Evolutionary conservation across 2,329 filamentous ascomycete genomes (phyloP).

Genomic region (Diplodia scrobiculata): DNA sequence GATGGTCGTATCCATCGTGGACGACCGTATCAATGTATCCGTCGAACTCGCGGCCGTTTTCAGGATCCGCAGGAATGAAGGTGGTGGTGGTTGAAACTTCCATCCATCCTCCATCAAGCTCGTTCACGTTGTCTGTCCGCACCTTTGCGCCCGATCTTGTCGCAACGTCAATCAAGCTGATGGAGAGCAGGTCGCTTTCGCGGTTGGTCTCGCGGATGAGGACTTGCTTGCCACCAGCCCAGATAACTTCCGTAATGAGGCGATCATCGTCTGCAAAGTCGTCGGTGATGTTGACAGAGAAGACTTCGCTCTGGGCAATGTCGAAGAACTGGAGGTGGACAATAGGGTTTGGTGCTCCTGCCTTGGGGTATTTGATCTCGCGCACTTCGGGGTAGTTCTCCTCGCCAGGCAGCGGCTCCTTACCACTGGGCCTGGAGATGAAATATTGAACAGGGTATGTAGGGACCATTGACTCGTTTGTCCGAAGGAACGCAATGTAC

Average conservation of each 20-base stretch:
- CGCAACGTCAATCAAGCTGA: slow-evolving; percentile 79
- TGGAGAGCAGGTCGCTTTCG: slow-evolving; percentile 85
- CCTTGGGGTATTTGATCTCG: slow-evolving; percentile 96
- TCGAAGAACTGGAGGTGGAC: slow-evolving; percentile 91
- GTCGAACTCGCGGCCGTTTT: slow-evolving; percentile 73
- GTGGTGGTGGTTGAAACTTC: slow-evolving; percentile 85
- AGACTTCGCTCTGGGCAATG: slow-evolving; percentile 72
- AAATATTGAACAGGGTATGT: slow-evolving; percentile 95
- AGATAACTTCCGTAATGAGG: slow-evolving; percentile 89
- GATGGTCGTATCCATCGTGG: slow-evolving; percentile 81
- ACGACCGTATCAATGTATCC: slow-evolving; percentile 93
- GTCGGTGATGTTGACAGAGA: slow-evolving; percentile 73
- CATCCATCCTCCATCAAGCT: slow-evolving; percentile 95
- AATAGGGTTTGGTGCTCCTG: slow-evolving; percentile 87
- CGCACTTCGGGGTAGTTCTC: slow-evolving; percentile 89
- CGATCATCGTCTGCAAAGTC: slow-evolving; percentile 80
- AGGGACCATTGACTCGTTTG: slow-evolving; percentile 88
- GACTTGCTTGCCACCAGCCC: slow-evolving; percentile 78
- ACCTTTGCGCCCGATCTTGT: slow-evolving; percentile 75
- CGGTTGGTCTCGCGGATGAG: slow-evolving; percentile 91
- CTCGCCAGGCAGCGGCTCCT: slow-evolving; percentile 66
- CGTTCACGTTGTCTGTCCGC: slow-evolving; percentile 73
- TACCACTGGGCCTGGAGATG: slow-evolving; percentile 79
- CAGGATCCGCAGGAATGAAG: slow-evolving; percentile 81
- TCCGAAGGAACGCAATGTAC: slow-evolving; percentile 87